Evolutionary conservation across 345 rosid genomes (phyloP), one percentile per base, ranked within the genome.

Genomic region (Citrus cavaleriei): DNA sequence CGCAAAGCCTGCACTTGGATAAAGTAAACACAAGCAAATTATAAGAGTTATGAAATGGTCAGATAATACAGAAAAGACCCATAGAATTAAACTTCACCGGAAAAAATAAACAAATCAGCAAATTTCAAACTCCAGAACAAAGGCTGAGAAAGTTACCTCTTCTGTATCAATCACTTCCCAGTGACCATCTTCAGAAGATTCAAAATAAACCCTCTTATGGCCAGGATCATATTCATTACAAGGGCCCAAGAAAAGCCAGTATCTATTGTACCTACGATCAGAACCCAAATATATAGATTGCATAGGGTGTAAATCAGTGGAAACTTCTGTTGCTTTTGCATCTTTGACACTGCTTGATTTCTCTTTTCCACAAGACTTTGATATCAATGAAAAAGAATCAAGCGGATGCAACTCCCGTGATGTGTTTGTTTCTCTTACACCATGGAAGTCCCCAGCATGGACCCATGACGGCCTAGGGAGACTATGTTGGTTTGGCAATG

Each of bases 201-300:
- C 99, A 83, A 94, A 91, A 83, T 93, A 96, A 78, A 96, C 88
- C 83, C 97, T 91, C 87, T 83, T 94, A 85, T 96, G 99, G 61
- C 99, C 99, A 34, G 98, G 94, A 81, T 94, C 99, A 87, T 66
- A 77, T 74, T 81, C 78, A 81, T 85, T 86, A 87, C 99, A 96
- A 9, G 99, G 97, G 73, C 98, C 98, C 90, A 96, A 87, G 89
- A 96, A 94, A 85, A 96, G 97, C 99, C 99, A 96, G 84, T 93
- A 96, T 77, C 97, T 88, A 77, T 94, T 96, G 87, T 91, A 93
- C 82, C 99, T 87, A 76, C 99, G 95, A 85, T 96, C 99, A 83
- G 98, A 93, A 42, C 99, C 99, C 86, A 96, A 83, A 85, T 88
- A 94, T 71, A 94, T 78, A 65, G 98, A 94, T 80, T 91, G 98